Conservation (phyloP, 2,329 filamentous ascomycete species). For the Aspergillus uvarum region DNA sequence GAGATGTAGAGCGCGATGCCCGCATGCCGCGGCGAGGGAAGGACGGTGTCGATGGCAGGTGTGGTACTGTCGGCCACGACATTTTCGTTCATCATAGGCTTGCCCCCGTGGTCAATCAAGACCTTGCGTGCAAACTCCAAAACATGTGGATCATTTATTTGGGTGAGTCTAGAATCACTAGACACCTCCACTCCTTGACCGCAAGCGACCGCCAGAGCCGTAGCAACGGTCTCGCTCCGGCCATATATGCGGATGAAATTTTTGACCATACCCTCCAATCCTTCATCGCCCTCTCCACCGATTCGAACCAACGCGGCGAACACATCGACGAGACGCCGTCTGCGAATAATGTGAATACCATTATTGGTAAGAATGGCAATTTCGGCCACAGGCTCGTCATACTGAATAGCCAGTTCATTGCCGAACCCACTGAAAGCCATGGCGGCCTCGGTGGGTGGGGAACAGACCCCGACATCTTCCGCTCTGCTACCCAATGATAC, state of each 20-base stretch:
- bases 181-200: conserved; percentile 85
- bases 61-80: conserved; percentile 59
- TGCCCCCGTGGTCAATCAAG: conserved; percentile 90
- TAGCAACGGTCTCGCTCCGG: conserved; percentile 82
- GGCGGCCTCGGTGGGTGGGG: conserved; percentile 68
- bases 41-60: conserved; percentile 75
- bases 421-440: conserved; percentile 75
- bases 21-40: conserved; percentile 83
- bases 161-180: conserved; percentile 66
- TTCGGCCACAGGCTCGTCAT: conserved; percentile 77
- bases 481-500: conserved; percentile 71
- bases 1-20: conserved; percentile 85
- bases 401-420: conserved; percentile 95
- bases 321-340: conserved; percentile 83
- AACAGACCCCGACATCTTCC: conserved; percentile 76
- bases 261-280: conserved; percentile 75
- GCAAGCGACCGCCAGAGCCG: conserved; percentile 90
- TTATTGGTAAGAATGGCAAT: conserved; percentile 89
- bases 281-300: conserved; percentile 68
- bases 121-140: conserved; percentile 80
- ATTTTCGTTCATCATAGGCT: conserved; percentile 80
- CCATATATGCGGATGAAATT: conserved; percentile 85
- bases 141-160: conserved; percentile 76
- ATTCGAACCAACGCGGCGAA: conserved; percentile 79
- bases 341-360: conserved; percentile 81